A percentile compares a stretch with the other conserved stretches of the same genome.
Evolutionary conservation across 495 filamentous ascomycete genomes (phyloP).

Genomic region (Daldinia childiae): DNA sequence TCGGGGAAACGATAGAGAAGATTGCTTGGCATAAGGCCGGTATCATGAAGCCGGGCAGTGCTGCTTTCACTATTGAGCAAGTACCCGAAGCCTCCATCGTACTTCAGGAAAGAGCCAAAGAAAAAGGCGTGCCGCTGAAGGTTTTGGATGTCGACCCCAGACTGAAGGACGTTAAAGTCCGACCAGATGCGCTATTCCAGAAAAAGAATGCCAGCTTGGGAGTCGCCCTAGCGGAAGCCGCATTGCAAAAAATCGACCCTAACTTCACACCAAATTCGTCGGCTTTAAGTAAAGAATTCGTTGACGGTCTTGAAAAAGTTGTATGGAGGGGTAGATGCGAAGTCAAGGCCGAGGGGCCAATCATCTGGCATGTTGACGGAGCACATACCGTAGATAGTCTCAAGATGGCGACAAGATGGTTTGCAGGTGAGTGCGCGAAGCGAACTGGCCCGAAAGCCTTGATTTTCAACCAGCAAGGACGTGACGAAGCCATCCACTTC

Average conservation of each 20-base stretch:
- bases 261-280: slow-evolving; percentile 37
- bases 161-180: slow-evolving; percentile 72
- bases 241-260: slow-evolving; percentile 59
- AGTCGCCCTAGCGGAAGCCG: slow-evolving; percentile 73
- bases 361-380: slow-evolving; percentile 90
- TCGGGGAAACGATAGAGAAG: slow-evolving; percentile 85
- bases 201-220: slow-evolving; percentile 87
- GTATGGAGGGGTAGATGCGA: slow-evolving; percentile 87
- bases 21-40: slow-evolving; percentile 99
- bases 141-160: slow-evolving; percentile 71
- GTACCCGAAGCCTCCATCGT: slow-evolving; percentile 71
- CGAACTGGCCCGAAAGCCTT: slow-evolving; percentile 66
- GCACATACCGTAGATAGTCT: slow-evolving; percentile 93
- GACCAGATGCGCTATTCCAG: slow-evolving; percentile 83
- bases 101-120: slow-evolving; percentile 72
- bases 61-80: slow-evolving; percentile 81
- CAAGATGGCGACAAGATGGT: slow-evolving; percentile 81
- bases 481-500: slow-evolving; percentile 77
- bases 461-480: slow-evolving; percentile 96
- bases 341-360: slow-evolving; percentile 68
- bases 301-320: slow-evolving; percentile 76
- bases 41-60: slow-evolving; percentile 78
- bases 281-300: slow-evolving; percentile 71
- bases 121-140: slow-evolving; percentile 68
- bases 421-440: slow-evolving; percentile 58